Percentiles rank a stretch among this genome's conserved stretches.
phyloP scores from a whole-genome alignment of 306 rosid genomes.

The Citrullus colocynthis region DNA sequence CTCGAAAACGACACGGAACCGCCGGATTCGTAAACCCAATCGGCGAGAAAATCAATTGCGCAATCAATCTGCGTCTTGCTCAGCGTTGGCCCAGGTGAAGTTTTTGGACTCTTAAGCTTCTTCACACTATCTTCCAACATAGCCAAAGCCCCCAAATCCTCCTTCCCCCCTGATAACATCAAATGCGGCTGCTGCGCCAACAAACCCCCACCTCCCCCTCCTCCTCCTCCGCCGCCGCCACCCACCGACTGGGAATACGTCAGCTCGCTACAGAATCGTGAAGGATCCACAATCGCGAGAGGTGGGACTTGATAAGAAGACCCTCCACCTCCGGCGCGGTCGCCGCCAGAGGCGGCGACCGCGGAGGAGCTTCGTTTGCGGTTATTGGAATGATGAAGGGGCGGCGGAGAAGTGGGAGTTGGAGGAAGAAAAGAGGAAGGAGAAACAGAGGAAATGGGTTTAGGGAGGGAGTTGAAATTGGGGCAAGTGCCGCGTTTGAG shows the following conservation, averaged over 20 bases:
- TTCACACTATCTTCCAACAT: conserved; percentile 92
- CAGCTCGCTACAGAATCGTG: conserved; percentile 34
- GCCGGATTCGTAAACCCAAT: conserved; percentile 79
- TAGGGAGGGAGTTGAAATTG: conserved; percentile 47
- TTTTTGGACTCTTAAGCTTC: conserved; percentile 87
- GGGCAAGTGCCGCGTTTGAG: conserved; percentile 97
- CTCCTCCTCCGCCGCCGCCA: background rate
- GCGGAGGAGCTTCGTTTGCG: conserved; percentile 51
- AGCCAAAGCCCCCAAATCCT: conserved; percentile 80
- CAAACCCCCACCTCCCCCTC: background rate
- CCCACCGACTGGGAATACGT: conserved; percentile 23
- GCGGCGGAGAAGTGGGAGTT: conserved; percentile 16
- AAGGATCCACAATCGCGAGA: conserved; percentile 38
- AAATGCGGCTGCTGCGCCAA: conserved; percentile 39
- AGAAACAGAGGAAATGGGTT: conserved; percentile 71
- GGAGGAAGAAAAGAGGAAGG: conserved; percentile 20
- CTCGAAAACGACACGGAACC: conserved; percentile 74
- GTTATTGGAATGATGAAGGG: conserved; percentile 21
- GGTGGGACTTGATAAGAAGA: conserved; percentile 33
- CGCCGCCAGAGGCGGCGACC: conserved; percentile 7
- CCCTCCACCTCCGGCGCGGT: conserved; percentile 2
- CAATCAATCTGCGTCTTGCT: conserved; percentile 48
- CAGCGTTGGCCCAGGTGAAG: conserved; percentile 63
- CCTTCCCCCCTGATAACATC: conserved; percentile 85
- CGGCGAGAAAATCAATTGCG: conserved; percentile 61